Evolutionary conservation across 2,329 filamentous ascomycete genomes (phyloP), one percentile per base, ranked within the genome.

Genomic region (Mycosphaerella arachidis): DNA sequence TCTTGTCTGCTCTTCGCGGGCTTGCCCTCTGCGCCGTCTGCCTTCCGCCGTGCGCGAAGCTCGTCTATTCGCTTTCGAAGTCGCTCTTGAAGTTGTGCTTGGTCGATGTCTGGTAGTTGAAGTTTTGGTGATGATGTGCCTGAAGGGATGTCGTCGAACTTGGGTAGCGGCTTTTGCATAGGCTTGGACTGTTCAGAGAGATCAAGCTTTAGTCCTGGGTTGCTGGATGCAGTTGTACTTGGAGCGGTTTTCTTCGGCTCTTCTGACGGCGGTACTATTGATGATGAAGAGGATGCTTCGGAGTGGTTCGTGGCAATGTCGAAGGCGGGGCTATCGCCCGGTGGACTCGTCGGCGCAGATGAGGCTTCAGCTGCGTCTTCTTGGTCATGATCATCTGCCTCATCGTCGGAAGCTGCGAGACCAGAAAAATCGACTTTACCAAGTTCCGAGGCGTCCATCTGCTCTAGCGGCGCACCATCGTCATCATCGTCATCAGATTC

Each of bases 1-100:
- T 97, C 92, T 76, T 96, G 89, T 62, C 94, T 86, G 62, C 91
- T 96, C 64, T 89, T 86, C 59, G 93, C 90, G 16, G 89, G 87
- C 70, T 89, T 88, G 61, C 91, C 91, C 68, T 95, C 87, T 0
- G 87, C 82, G 6, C 89, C 91, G 68, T 95, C 91, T 6, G 93
- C 92, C 74, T 96, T 96, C 61, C 94, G 87, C 29, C 87, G 86
- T 9, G 90, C 89, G 61, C 93, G 89, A 53, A 97, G 85, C 50
- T 88, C 88, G 67, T 94, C 90, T 57, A 99, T 92, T 63, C 87
- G 89, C 67, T 90, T 89, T 58, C 89, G 87, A 54, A 99, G 81
- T 48, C 92, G 88, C 59, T 88, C 86, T 70, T 89, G 87, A 51
- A 96, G 84, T 29, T 88, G 85, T 61, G 90, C 86, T 46, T 87